Base-by-base conservation (phyloP, 768 basidiomycete species). In the Leccinum fibrillosum region DNA sequence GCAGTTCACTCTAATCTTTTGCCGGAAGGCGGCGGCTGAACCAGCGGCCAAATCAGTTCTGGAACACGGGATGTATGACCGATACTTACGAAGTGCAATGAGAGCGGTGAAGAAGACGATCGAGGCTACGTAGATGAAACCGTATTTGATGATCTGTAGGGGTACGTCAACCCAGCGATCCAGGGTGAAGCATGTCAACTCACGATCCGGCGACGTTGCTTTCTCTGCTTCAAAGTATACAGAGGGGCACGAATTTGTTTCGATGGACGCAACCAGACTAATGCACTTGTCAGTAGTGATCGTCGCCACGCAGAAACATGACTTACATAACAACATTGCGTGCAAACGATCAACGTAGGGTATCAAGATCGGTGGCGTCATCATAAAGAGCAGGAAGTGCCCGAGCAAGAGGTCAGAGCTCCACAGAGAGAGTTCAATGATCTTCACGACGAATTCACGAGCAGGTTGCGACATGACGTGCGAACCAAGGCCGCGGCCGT, bases 391-490 rank as follows among this genome's bases (percentile, higher is more conserved):
- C 47, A 98, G 79, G 69, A 98, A 70, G 71, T 94, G 92, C 6
- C 89, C 90, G 10, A 92, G 79, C 53, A 98, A 79, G 64, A 98
- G 88, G 75, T 98, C 97, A 19, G 92, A 94, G 64, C 92, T 90
- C 90, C 96, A 98, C 21, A 98, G 72, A 47, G 92, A 92, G 72
- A 98, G 78, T 75, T 98, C 97, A 65, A 98, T 92, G 61, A 94
- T 90, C 82, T 99, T 99, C 77, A 98, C 96, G 62, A 98, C 76
- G 66, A 93, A 98, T 78, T 98, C 97, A 70, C 97, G 89, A 28
- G 90, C 93, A 53, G 96, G 96, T 71, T 98, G 97, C n/a, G 93
- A 94, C 86, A 96, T 91, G 45, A 89, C 94, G 71, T 93, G 88
- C 5, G 84, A 68, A 45, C 96, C 95, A 25, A 99, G 82, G 4